Percentiles rank a stretch among this genome's conserved stretches.
Conservation (phyloP, 768 basidiomycete species). For the Tremella mesenterica region DNA sequence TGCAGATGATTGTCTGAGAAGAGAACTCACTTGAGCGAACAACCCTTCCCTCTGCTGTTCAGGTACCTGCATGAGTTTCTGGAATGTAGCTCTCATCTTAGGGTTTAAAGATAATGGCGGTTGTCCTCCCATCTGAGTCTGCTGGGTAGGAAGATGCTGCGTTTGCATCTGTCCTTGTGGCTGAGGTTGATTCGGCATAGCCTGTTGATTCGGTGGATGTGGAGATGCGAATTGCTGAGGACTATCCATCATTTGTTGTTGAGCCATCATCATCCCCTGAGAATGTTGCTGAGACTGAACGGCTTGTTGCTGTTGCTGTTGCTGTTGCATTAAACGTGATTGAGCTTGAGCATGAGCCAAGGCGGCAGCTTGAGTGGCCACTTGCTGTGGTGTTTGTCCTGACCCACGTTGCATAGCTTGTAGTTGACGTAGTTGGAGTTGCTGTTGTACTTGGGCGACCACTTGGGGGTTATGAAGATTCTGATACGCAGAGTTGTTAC, state of each 20-base stretch:
- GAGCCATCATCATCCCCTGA: not conserved
- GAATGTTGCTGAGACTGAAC: not conserved
- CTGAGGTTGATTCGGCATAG: not conserved
- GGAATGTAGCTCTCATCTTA: not conserved
- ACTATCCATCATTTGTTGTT: not conserved
- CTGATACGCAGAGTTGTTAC: not conserved
- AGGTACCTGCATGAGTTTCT: slow-evolving; percentile 2
- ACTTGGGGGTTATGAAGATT: slow-evolving; percentile 12
- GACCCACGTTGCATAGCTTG: slow-evolving; percentile 17
- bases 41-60: slow-evolving; percentile 2
- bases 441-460: slow-evolving; percentile 10
- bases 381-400: slow-evolving; percentile 8
- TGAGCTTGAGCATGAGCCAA: slow-evolving; percentile 17
- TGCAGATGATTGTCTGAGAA: too few relatives aligned
- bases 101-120: not conserved
- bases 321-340: slow-evolving; percentile 2
- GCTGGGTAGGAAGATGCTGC: too few relatives aligned
- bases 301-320: slow-evolving; percentile 10
- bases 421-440: slow-evolving; percentile 14
- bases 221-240: slow-evolving; percentile 5
- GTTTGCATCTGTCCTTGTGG: not conserved
- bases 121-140: too few relatives aligned
- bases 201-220: not conserved
- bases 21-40: slow-evolving; percentile 5
- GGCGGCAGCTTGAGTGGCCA: slow-evolving; percentile 7